Base-by-base conservation (phyloP, 768 basidiomycete species). In the Termitomyces sp. region DNA sequence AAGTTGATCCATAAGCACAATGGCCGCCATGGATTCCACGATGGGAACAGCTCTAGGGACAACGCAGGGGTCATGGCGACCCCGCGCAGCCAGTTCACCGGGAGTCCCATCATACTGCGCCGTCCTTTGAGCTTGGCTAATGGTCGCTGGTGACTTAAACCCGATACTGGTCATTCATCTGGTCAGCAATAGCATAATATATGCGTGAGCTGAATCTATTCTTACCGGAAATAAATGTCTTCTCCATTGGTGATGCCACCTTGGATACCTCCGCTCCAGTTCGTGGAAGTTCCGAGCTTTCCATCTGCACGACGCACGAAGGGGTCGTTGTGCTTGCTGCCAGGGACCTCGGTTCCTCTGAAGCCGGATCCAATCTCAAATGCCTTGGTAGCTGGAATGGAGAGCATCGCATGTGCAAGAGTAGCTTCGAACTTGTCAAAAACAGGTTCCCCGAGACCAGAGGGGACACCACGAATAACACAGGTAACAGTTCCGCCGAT, bases 301-400 rank as follows among this genome's bases (percentile, higher is more conserved):
- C 93, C 94, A 61, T 89, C 81, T 4, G 72, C 70, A 58, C 80
- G 82, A 57, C 72, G 66, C 22, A 91, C 76, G 72, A 96, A 99
- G 22, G 84, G 72, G 72, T 99, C 97, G 73, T 99, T 99, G 76
- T 99, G 97, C 68, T 81, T 82, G 73, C 87, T 90, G 39, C 97
- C 97, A 6, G 93, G 90, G 47, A 98, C 87, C 74, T 95, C 89
- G 6, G 95, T 93, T 7, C 97, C 97, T 63, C 85, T 81, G 82
- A 99, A 97, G 27, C 97, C 97, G 33, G 93, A 96, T 42, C 97
- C 97, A 63, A 98, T 87, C 75, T 99, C 97, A 72, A 99, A 98
- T 6, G 87, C 94, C 70, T 99, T 99, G 56, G 97, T 98, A 18
- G 97, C 96, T 30, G 97, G 97, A 68, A 99, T 97, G 56, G 95